These are phyloP conservation scores for Dichomitus squalens DNA, from an alignment of 1,284 basidiomycete species.

Conservation along the genomic window DNA sequence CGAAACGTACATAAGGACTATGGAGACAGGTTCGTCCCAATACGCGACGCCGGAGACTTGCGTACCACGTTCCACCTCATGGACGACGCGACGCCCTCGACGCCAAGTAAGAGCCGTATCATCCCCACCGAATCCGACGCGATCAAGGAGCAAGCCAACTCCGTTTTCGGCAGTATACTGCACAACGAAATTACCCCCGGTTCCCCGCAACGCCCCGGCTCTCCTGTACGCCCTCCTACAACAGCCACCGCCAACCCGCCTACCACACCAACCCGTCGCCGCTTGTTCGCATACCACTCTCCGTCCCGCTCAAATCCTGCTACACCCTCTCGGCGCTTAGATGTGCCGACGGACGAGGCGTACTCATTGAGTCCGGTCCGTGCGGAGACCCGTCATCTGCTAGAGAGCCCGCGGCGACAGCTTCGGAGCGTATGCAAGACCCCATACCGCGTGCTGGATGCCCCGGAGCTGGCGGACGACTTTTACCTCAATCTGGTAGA, in stretches of 20 bases:
- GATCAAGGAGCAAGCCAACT: constrained; percentile 80
- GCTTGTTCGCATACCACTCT: constrained; percentile 70
- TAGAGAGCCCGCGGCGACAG: constrained; percentile 83
- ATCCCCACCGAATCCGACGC: constrained; percentile 82
- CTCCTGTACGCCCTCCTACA: constrained; percentile 56
- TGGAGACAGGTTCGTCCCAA: constrained; percentile 79
- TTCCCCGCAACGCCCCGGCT: constrained; percentile 58
- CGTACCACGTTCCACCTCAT: constrained; percentile 76
- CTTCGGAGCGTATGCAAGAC: constrained; percentile 90
- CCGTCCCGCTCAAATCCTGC: constrained; percentile 59
- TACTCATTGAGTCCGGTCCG: constrained; percentile 93
- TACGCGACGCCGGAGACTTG: constrained; percentile 71
- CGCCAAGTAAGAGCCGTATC: constrained; percentile 68
- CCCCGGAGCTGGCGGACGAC: constrained; percentile 96
- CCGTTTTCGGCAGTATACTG: constrained; percentile 72
- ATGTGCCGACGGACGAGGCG: constrained; percentile 77
- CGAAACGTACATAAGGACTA: constrained; percentile 52
- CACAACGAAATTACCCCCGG: constrained; percentile 77
- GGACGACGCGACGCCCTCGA: constrained; percentile 66
- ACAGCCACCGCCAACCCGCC: constrained; percentile 42
- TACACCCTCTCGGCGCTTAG: constrained; percentile 66
- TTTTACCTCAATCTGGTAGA: constrained; percentile 99
- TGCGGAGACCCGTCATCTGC: constrained; percentile 79
- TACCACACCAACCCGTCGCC: constrained; percentile 65
- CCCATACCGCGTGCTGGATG: constrained; percentile 96